Evolutionary conservation across 2,329 filamentous ascomycete genomes (phyloP), one percentile per base, ranked within the genome.

Genomic region (Colletotrichum lupini): DNA sequence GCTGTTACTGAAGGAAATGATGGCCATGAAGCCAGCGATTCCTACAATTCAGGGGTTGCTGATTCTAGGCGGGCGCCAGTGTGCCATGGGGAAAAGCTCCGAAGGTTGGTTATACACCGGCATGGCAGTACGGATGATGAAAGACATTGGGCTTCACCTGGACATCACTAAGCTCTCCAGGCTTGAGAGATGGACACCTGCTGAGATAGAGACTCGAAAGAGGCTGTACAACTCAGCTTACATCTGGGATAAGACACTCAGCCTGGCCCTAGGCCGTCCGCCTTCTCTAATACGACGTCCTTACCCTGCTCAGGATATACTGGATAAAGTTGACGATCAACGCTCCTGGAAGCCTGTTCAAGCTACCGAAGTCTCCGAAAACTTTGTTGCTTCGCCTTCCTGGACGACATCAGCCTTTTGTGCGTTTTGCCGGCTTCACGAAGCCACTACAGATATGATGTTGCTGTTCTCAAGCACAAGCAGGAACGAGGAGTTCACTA

Each of bases 191-290:
- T 77, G 73, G 76, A 77, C 76, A 0, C 68, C 76, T 2, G 67
- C 75, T n/a, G 76, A 77, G 59, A 62, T 62, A 7, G 76, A 77
- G 52, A 72, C 68, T 5, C 57, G 76, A n/a, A 77, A 77, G 49
- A 60, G 76, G 4, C 24, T 77, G 2, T 77, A 77, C 64, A 77
- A 77, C 59, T 68, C 75, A 0, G 76, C 76, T 3, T 77, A 77
- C 32, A 71, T 77, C 35, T 77, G 76, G 76, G 76, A 77, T 19
- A 77, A 77, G 53, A 77, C 76, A 0, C 35, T 77, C 24, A 77
- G 76, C 32, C 75, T 77, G 12, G 73, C 75, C 1, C 60, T 77
- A 2, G 76, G 76, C 3, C 74, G 76, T 19, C 61, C 62, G 14
- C 73, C 74, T 3, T 58, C 74, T 1, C 46, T 75, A 12, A 67